Evolutionary conservation across 140 eudicot genomes (phyloP).

Genomic region (Senecio squalidus): DNA sequence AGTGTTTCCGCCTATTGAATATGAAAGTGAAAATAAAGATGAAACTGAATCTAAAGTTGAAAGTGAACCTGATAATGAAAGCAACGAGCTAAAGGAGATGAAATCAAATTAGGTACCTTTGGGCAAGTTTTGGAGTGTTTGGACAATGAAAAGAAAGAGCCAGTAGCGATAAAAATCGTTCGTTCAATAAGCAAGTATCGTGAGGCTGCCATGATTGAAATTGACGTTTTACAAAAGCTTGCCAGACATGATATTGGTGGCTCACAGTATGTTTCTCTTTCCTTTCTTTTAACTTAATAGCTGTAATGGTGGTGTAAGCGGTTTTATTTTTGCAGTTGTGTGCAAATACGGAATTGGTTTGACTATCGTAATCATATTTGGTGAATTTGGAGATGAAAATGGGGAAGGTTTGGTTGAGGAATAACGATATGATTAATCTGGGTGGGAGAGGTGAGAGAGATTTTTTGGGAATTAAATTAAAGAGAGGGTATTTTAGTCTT

Average conservation of each 20-base stretch:
- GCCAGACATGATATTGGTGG: conserved; percentile 81
- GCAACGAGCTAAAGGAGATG: background rate
- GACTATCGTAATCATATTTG: conserved; percentile 99
- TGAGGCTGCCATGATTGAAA: conserved; percentile 97
- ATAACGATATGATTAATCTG: too few species aligned
- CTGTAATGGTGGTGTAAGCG: conserved; percentile 43
- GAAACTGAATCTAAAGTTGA: conserved; percentile 10
- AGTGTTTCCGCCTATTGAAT: conserved; percentile 45
- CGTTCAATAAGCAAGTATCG: conserved; percentile 85
- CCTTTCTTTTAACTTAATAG: conserved; percentile 1
- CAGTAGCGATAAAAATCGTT: conserved; percentile 87
- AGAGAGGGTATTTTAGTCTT: too few species aligned
- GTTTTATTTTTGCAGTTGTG: conserved; percentile 98
- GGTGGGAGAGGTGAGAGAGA: too few species aligned
- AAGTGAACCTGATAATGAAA: conserved; percentile 7
- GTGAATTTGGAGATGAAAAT: too few species aligned
- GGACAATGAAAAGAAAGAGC: conserved; percentile 82
- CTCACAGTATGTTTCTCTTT: conserved; percentile 58
- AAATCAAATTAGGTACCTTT: conserved; percentile 64
- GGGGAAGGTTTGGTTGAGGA: too few species aligned
- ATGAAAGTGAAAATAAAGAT: conserved; percentile 23
- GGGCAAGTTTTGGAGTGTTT: conserved; percentile 96
- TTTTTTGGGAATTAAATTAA: too few species aligned
- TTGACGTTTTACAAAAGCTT: conserved; percentile 83
- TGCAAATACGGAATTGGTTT: conserved; percentile 99